These are phyloP conservation scores for Puccinia hordei DNA, from an alignment of 1,284 basidiomycete species.

Conservation along the genomic window DNA sequence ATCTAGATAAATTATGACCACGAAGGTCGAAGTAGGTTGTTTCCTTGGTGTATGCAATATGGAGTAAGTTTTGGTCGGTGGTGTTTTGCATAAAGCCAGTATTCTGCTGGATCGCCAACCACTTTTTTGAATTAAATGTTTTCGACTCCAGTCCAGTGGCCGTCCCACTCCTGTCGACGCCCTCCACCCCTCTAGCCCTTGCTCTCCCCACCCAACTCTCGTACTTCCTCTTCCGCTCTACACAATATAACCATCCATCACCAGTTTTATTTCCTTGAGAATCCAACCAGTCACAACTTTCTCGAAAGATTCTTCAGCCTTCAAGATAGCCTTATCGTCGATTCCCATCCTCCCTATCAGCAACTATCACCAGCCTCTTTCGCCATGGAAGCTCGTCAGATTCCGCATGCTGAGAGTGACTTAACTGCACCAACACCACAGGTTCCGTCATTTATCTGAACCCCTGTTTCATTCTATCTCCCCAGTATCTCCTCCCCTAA, in stretches of 20 bases:
- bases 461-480: slow-evolving; percentile 11
- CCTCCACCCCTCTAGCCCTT: slow-evolving; percentile 9
- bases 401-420: slow-evolving; percentile 26
- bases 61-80: too few relatives aligned
- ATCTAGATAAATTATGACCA: too few relatives aligned
- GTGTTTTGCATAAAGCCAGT: too few relatives aligned
- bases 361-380: neutral
- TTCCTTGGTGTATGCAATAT: too few relatives aligned
- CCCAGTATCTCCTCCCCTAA: neutral
- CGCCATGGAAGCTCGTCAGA: slow-evolving; percentile 45
- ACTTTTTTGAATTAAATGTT: slow-evolving; percentile 9
- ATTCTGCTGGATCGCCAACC: neutral
- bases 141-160: neutral
- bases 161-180: neutral
- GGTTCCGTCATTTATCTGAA: slow-evolving; percentile 17
- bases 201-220: neutral
- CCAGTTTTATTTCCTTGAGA: neutral
- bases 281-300: neutral
- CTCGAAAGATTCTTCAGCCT: neutral
- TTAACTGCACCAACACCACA: slow-evolving; percentile 50
- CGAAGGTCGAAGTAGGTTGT: too few relatives aligned
- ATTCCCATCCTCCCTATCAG: slow-evolving; percentile 2
- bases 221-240: too few relatives aligned
- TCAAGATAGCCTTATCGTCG: neutral
- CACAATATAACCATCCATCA: neutral